phyloP scores from a whole-genome alignment of 2,329 filamentous ascomycete genomes.

The Zarea fungicola region DNA sequence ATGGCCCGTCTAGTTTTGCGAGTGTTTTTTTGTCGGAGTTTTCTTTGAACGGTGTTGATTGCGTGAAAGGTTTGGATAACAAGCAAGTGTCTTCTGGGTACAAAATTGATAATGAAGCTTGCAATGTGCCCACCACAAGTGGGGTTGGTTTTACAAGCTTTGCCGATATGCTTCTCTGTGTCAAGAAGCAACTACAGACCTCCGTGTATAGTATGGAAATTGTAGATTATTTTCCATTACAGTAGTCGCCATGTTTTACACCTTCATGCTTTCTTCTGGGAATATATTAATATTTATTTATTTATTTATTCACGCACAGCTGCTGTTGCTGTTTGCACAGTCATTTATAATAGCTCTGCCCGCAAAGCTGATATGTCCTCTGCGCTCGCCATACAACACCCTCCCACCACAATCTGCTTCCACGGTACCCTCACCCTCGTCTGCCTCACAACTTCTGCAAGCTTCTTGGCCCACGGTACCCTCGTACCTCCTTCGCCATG shows the following conservation, averaged over 20 bases:
- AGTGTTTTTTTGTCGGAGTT: conserved; percentile 23
- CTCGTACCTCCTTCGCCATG: conserved; percentile 15
- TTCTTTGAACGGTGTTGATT: background rate
- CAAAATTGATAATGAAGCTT: no score
- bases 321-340: background rate
- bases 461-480: conserved; percentile 41
- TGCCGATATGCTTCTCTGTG: no score
- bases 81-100: no score
- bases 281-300: background rate
- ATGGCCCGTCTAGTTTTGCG: no score
- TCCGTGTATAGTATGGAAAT: no score
- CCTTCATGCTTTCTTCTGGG: background rate
- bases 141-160: no score
- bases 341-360: background rate
- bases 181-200: no score
- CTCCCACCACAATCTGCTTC: conserved; percentile 44
- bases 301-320: background rate
- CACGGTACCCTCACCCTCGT: conserved; percentile 35
- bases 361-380: conserved; percentile 29
- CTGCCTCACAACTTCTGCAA: conserved; percentile 35
- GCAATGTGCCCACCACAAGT: no score
- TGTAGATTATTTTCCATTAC: no score
- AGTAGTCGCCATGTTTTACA: background rate
- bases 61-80: no score
- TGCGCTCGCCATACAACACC: conserved; percentile 46